These are phyloP conservation scores for Dictyostelium firmibasis DNA, from an alignment of 78 protist species.

Conservation along the genomic window DNA sequence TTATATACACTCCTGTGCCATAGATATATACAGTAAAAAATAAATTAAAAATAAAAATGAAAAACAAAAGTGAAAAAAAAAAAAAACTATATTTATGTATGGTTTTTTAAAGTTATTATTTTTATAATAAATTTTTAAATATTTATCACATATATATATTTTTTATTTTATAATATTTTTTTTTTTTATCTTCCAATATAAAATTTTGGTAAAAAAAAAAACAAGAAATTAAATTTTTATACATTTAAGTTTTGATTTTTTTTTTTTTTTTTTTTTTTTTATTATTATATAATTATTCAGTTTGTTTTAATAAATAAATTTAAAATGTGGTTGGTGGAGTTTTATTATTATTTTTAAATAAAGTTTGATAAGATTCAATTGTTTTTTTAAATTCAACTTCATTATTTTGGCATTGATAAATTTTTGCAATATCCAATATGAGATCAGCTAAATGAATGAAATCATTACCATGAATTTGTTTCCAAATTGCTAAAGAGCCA, in stretches of 20 bases:
- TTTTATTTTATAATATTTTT: too few species aligned
- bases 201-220: too few species aligned
- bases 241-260: background rate
- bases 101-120: too few species aligned
- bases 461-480: slow-evolving; percentile 1
- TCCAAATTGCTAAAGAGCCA: slow-evolving; percentile 34
- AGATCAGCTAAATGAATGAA: background rate
- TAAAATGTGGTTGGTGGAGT: background rate
- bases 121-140: too few species aligned
- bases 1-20: background rate
- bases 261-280: background rate
- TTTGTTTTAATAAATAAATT: background rate
- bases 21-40: background rate
- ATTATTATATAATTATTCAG: background rate
- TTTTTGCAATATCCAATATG: slow-evolving; percentile 1
- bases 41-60: background rate
- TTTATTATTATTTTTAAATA: background rate
- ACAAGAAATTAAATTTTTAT: background rate
- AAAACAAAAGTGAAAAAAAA: too few species aligned
- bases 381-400: background rate
- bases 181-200: too few species aligned
- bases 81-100: too few species aligned
- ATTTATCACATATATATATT: too few species aligned
- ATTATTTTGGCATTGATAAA: background rate
- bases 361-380: background rate